A percentile compares a stretch with the other conserved stretches of the same genome.
These are phyloP conservation scores for Ramaria rubella DNA, from an alignment of 768 basidiomycete species.

Conservation along the genomic window DNA sequence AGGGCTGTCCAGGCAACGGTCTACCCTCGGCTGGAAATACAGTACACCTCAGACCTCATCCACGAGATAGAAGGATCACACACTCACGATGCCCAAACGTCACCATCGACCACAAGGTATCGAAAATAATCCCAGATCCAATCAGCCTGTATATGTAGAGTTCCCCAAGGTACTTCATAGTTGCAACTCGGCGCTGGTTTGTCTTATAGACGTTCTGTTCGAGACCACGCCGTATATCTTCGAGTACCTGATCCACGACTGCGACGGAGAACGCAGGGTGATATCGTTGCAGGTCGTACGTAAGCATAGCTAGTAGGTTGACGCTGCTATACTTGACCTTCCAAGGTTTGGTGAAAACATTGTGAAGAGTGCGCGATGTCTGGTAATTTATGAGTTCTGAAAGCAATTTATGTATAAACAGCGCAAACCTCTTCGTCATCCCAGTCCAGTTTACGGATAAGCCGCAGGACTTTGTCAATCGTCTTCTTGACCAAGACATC, in stretches of 20 bases:
- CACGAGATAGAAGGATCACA: constrained; percentile 2
- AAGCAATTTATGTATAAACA: not conserved
- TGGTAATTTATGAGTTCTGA: constrained; percentile 15
- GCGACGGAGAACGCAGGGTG: constrained; percentile 82
- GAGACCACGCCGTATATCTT: constrained; percentile 83
- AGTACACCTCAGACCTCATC: constrained; percentile 3
- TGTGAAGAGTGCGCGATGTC: constrained; percentile 63
- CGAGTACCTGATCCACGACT: constrained; percentile 91
- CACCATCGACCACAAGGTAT: constrained; percentile 88
- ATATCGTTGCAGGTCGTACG: constrained; percentile 91
- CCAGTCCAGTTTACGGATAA: constrained; percentile 94
- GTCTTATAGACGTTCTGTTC: constrained; percentile 94
- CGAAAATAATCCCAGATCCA: constrained; percentile 85
- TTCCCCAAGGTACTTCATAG: constrained; percentile 93
- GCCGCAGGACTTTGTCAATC: constrained; percentile 91
- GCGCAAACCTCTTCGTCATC: constrained; percentile 49
- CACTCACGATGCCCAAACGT: constrained; percentile 93
- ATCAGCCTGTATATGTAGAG: constrained; percentile 93
- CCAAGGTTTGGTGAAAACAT: constrained; percentile 97
- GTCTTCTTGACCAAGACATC: constrained; percentile 90
- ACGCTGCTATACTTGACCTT: constrained; percentile 93
- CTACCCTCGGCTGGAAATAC: constrained; percentile 70
- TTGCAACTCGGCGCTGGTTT: constrained; percentile 88
- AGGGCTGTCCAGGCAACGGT: constrained; percentile 70
- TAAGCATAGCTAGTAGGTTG: constrained; percentile 84